Evolutionary conservation across 2,329 filamentous ascomycete genomes (phyloP).

Genomic region (Curvularia verruculosa): DNA sequence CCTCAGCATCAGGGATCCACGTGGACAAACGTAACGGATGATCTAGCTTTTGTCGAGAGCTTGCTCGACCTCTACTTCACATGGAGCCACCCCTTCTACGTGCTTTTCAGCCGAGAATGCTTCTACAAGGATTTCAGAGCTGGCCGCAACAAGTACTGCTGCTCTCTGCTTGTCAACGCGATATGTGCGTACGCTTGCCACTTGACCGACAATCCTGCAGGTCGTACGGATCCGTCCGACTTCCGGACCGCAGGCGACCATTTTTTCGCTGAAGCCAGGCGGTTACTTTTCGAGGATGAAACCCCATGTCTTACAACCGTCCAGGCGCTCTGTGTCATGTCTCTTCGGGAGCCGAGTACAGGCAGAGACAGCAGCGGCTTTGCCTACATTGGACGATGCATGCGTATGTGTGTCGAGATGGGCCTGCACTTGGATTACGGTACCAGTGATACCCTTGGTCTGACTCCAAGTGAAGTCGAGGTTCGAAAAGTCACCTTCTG

Average conservation of each 20-base stretch:
- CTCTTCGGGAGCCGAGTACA: constrained; percentile 73
- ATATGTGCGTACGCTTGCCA: constrained; percentile 70
- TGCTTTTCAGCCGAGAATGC: constrained; percentile 72
- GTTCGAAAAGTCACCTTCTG: constrained; percentile 61
- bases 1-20: constrained; percentile 32
- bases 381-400: constrained; percentile 73
- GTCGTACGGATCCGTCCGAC: constrained; percentile 66
- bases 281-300: constrained; percentile 63
- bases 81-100: constrained; percentile 78
- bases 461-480: constrained; percentile 54
- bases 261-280: constrained; percentile 73
- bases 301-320: constrained; percentile 71
- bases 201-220: constrained; percentile 69
- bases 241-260: constrained; percentile 72
- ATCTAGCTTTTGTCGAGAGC: constrained; percentile 65
- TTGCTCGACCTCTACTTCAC: constrained; percentile 69
- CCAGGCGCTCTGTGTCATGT: constrained; percentile 78
- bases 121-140: constrained; percentile 70
- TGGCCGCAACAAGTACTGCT: constrained; percentile 69
- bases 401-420: constrained; percentile 74
- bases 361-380: constrained; percentile 75
- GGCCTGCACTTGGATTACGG: constrained; percentile 63
- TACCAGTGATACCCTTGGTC: constrained; percentile 34
- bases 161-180: constrained; percentile 69
- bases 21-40: constrained; percentile 68